Conservation (phyloP, 2,329 filamentous ascomycete genomes). For the Dissoconium aciculare region DNA sequence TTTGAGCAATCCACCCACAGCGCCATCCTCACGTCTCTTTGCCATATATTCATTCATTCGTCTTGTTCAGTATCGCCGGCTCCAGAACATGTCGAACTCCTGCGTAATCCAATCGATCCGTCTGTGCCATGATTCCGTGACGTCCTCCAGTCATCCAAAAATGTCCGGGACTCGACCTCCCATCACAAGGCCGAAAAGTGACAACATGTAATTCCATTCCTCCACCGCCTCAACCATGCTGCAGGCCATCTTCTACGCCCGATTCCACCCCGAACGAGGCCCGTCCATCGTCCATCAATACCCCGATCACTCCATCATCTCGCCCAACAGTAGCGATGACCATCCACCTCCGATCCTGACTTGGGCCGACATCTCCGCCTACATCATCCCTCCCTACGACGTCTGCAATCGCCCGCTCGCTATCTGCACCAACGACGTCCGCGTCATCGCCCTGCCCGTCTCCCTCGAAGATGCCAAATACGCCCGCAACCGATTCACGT, state of each 20-base stretch:
- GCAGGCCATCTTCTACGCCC: slow-evolving; percentile 51
- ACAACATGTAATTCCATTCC: no score
- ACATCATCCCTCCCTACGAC: slow-evolving; percentile 86
- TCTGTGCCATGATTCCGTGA: no score
- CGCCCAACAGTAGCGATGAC: slow-evolving; percentile 2
- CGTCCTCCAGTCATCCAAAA: no score
- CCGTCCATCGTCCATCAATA: slow-evolving; percentile 22
- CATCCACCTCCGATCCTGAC: slow-evolving; percentile 8
- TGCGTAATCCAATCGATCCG: no score
- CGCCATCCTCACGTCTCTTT: no score
- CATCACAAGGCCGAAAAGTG: no score
- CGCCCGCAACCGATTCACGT: slow-evolving; percentile 85
- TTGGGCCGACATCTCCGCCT: slow-evolving; percentile 74
- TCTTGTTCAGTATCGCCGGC: no score
- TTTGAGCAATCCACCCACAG: no score
- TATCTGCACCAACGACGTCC: slow-evolving; percentile 58
- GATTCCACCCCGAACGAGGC: slow-evolving; percentile 43
- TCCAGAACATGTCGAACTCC: no score
- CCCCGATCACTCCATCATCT: slow-evolving; percentile 14
- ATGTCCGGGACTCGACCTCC: no score
- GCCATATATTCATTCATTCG: no score
- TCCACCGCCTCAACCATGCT: slow-evolving; percentile 40
- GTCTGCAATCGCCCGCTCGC: slow-evolving; percentile 87
- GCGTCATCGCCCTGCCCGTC: slow-evolving; percentile 75
- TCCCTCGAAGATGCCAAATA: slow-evolving; percentile 63